Evolutionary conservation across 441 rosid species (phyloP).

Genomic region (Rhodomyrtus psidioides): DNA sequence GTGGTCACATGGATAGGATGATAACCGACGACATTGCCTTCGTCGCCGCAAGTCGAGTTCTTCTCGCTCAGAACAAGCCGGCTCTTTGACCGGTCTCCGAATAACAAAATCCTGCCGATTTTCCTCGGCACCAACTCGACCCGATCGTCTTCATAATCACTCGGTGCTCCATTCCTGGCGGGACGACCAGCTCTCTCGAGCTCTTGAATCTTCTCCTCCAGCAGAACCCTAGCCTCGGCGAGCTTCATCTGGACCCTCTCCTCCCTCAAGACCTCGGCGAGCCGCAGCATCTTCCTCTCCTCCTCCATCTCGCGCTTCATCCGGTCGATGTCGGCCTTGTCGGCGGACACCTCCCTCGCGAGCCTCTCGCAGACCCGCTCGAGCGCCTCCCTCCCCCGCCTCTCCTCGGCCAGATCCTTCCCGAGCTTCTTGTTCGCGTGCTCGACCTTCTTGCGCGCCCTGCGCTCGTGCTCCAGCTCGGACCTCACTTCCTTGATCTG

Average conservation of each 20-base stretch:
- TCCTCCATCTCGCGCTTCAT: conserved; percentile 57
- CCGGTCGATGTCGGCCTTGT: conserved; percentile 41
- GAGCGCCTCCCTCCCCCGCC: conserved; percentile 45
- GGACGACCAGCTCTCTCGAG: not conserved
- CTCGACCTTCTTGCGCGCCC: conserved; percentile 53
- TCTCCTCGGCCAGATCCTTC: conserved; percentile 54
- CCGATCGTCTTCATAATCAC: not conserved
- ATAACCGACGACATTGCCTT: not conserved
- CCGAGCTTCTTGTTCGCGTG: conserved; percentile 43
- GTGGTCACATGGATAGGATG: not conserved
- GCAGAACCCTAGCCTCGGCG: conserved; percentile 59
- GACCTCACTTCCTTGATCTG: conserved; percentile 54
- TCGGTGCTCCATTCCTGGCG: not conserved
- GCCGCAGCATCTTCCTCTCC: conserved; percentile 66
- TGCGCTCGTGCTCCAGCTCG: conserved; percentile 58
- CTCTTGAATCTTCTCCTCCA: conserved; percentile 52
- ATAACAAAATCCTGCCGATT: not conserved
- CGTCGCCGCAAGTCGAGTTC: not conserved
- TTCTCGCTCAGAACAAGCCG: not conserved
- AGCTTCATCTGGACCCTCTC: conserved; percentile 91
- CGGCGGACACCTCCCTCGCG: conserved; percentile 39
- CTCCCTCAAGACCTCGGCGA: conserved; percentile 74
- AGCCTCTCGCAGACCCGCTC: conserved; percentile 57
- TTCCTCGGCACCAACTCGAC: not conserved
- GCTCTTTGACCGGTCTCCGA: not conserved